Conservation (phyloP, 257 asterid genomes). For the Petunia secreta region DNA sequence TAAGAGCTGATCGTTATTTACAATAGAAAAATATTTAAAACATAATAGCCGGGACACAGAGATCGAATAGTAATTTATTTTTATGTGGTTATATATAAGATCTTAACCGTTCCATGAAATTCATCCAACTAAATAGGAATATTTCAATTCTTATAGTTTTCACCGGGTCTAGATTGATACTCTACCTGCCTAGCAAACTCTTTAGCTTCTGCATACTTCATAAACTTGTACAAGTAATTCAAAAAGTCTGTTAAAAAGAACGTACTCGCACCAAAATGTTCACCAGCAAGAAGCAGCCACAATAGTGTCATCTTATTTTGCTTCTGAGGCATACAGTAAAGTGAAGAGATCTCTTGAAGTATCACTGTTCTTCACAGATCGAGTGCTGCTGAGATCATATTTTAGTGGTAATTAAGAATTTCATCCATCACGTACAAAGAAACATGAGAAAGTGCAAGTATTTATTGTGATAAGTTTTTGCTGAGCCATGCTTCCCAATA, state of each 20-base stretch:
- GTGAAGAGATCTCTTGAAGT: constrained; percentile 69
- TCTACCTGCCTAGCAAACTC: neutral
- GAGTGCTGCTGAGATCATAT: constrained; percentile 25
- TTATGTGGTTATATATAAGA: neutral
- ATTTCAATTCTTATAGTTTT: neutral
- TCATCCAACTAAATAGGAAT: neutral
- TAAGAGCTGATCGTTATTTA: neutral
- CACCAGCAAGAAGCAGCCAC: constrained; percentile 98
- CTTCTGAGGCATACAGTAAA: constrained; percentile 65
- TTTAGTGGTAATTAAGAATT: constrained; percentile 41
- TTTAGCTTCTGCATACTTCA: neutral
- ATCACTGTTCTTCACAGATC: constrained; percentile 44
- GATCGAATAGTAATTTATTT: neutral
- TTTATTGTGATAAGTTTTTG: constrained; percentile 12
- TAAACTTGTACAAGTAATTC: constrained; percentile 13
- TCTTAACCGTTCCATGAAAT: neutral
- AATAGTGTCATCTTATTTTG: constrained; percentile 60
- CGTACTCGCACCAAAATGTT: constrained; percentile 81
- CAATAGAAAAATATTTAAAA: neutral
- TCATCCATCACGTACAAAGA: constrained; percentile 59
- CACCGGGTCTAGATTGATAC: neutral
- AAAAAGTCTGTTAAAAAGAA: neutral
- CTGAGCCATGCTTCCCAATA: constrained; percentile 6
- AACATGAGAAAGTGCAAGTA: constrained; percentile 44
- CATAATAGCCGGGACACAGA: neutral